Evolutionary conservation across 805 yeast species (phyloP).

Genomic region (Starmerella gropengiesseri): DNA sequence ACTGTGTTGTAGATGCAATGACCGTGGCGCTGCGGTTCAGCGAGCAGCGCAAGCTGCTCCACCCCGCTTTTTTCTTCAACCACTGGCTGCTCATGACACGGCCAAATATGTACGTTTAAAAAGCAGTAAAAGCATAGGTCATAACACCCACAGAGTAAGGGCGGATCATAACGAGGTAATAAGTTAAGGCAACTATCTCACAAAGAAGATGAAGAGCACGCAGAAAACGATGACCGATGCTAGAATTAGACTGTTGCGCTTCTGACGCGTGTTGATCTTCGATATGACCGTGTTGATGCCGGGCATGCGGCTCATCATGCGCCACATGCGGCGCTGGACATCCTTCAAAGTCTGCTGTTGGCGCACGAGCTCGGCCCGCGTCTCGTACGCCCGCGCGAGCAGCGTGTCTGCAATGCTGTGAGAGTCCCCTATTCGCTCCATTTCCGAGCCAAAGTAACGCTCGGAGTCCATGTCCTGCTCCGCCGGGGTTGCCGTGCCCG

Average conservation of each 20-base stretch:
- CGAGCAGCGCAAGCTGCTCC: slow-evolving; percentile 26
- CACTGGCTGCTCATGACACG: slow-evolving; percentile 24
- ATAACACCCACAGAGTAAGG: neutral
- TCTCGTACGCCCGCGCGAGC: slow-evolving; percentile 74
- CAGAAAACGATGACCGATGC: slow-evolving; percentile 64
- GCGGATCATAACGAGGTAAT: slow-evolving; percentile 25
- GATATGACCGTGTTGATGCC: slow-evolving; percentile 67
- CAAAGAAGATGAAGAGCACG: slow-evolving; percentile 53
- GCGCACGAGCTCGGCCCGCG: slow-evolving; percentile 69
- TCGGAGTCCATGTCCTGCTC: slow-evolving; percentile 36
- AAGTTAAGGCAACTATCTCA: slow-evolving; percentile 49
- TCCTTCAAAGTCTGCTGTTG: slow-evolving; percentile 57
- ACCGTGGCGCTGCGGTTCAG: slow-evolving; percentile 40
- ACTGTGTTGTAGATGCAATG: slow-evolving; percentile 58
- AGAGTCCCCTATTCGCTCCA: slow-evolving; percentile 59
- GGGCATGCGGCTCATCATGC: slow-evolving; percentile 60
- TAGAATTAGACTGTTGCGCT: slow-evolving; percentile 76
- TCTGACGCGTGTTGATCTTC: slow-evolving; percentile 78
- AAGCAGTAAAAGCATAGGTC: neutral
- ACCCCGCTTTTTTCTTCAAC: slow-evolving; percentile 27
- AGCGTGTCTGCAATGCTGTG: slow-evolving; percentile 68
- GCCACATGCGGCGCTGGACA: slow-evolving; percentile 54
- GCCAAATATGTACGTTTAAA: slow-evolving; percentile 25
- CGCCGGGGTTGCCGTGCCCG: slow-evolving; percentile 20
- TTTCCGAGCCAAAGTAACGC: slow-evolving; percentile 69